A percentile compares a stretch with the other conserved stretches of the same genome.
phyloP scores from a whole-genome alignment of 148 eudicot species.

The Nepenthes mirabilis region DNA sequence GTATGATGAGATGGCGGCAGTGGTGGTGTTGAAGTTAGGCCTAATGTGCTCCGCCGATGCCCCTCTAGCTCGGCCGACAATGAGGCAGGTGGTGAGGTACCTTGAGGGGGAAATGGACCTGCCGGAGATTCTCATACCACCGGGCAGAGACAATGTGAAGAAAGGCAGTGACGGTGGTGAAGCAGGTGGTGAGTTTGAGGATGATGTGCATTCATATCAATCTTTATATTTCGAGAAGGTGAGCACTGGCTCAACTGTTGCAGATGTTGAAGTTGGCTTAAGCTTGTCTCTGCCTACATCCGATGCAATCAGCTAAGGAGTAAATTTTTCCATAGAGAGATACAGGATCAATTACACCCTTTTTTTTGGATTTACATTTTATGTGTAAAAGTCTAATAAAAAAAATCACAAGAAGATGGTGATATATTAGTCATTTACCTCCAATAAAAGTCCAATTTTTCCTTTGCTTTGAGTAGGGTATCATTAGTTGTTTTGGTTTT shows the following conservation, averaged over 20 bases:
- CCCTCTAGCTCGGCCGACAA: constrained; percentile 40
- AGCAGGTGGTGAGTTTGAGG: constrained; percentile 27
- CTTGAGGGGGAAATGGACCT: constrained; percentile 55
- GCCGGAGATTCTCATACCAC: constrained; percentile 33
- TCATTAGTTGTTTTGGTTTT: too few relatives aligned
- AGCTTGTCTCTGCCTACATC: constrained; percentile 17
- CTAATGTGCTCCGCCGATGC: constrained; percentile 53
- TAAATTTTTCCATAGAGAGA: too few relatives aligned
- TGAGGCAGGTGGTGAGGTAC: constrained; percentile 66
- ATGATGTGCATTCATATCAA: constrained; percentile 36
- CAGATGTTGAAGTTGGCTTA: too few relatives aligned
- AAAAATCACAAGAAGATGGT: too few relatives aligned
- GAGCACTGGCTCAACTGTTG: too few relatives aligned
- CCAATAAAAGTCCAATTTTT: too few relatives aligned
- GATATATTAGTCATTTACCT: too few relatives aligned
- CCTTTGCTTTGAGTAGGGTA: too few relatives aligned
- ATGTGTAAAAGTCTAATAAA: too few relatives aligned
- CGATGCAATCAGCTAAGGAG: constrained; percentile 1
- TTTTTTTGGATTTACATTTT: too few relatives aligned
- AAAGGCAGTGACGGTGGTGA: constrained; percentile 3
- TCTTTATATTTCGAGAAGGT: too few relatives aligned
- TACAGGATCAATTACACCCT: too few relatives aligned
- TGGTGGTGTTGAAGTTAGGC: constrained; percentile 48
- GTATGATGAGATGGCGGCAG: constrained; percentile 42
- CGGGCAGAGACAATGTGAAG: constrained; percentile 29